Evolutionary conservation across 148 eudicot species (phyloP).

Genomic region (Selenicereus undatus): DNA sequence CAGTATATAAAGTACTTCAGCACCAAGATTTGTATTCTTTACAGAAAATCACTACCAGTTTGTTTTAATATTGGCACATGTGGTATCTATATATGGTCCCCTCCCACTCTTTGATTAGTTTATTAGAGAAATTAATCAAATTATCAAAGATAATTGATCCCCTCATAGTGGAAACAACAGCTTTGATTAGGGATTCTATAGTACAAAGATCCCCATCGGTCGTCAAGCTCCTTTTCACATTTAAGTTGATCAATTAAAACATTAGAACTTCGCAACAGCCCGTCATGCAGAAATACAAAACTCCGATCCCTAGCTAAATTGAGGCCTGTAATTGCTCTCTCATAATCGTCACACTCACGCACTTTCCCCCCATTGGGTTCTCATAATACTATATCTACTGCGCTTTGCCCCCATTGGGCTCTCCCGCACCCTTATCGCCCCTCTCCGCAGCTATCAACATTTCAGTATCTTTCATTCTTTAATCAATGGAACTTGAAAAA

Average conservation of each 20-base stretch:
- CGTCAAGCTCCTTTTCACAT: neutral
- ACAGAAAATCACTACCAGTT: neutral
- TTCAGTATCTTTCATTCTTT: neutral
- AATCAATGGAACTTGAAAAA: slow-evolving; percentile 21
- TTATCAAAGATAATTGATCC: neutral
- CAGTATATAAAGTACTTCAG: neutral
- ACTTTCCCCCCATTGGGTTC: no score
- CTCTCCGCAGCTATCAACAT: neutral
- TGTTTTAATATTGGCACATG: neutral
- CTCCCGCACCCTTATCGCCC: slow-evolving; percentile 1
- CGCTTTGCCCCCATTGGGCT: no score
- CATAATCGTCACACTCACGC: neutral
- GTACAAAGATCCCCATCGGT: neutral
- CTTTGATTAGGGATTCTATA: neutral
- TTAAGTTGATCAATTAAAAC: no score
- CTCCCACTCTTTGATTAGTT: neutral
- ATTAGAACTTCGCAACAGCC: neutral
- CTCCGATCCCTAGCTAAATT: neutral
- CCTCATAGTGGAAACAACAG: neutral
- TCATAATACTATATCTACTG: no score
- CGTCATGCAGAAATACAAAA: neutral
- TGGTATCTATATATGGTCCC: neutral
- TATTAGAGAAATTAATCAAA: neutral
- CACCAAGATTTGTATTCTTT: neutral
- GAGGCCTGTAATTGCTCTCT: slow-evolving; percentile 21